phyloP scores from a whole-genome alignment of 2,329 filamentous ascomycete species.

The Colletotrichum graminicola region DNA sequence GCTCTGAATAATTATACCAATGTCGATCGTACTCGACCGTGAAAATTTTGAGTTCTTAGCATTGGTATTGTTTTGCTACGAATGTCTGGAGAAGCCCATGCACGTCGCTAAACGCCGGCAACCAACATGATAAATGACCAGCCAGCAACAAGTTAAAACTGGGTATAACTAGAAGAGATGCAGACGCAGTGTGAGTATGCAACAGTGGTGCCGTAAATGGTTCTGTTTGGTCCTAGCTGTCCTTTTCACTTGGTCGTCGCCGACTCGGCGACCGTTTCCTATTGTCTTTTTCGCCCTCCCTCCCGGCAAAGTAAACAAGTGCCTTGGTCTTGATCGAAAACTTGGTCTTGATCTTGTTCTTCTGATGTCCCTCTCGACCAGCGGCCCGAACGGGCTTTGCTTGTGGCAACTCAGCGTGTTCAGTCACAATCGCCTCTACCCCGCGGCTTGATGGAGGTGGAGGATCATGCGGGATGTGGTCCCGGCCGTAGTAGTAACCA shows the following conservation, averaged over 20 bases:
- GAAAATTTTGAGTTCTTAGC: no score
- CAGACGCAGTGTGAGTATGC: no score
- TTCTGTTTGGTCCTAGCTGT: background rate
- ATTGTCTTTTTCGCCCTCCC: background rate
- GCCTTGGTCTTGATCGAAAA: background rate
- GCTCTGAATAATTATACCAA: no score
- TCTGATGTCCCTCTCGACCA: background rate
- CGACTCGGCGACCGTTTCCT: constrained; percentile 9
- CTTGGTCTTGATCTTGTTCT: background rate
- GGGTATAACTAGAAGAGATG: no score
- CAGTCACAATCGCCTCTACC: background rate
- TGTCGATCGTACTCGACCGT: no score
- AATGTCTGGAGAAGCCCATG: no score
- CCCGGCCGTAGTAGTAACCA: background rate
- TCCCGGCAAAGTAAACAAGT: background rate
- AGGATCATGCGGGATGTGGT: background rate
- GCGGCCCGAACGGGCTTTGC: background rate
- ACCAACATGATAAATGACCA: no score
- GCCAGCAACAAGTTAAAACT: no score
- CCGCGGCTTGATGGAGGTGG: background rate
- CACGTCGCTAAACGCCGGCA: no score
- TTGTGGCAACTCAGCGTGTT: background rate
- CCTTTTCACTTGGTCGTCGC: background rate
- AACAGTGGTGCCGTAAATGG: no score
- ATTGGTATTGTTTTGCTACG: no score